phyloP scores from a whole-genome alignment of 75 land plant species.

The Gnetum montanum region DNA sequence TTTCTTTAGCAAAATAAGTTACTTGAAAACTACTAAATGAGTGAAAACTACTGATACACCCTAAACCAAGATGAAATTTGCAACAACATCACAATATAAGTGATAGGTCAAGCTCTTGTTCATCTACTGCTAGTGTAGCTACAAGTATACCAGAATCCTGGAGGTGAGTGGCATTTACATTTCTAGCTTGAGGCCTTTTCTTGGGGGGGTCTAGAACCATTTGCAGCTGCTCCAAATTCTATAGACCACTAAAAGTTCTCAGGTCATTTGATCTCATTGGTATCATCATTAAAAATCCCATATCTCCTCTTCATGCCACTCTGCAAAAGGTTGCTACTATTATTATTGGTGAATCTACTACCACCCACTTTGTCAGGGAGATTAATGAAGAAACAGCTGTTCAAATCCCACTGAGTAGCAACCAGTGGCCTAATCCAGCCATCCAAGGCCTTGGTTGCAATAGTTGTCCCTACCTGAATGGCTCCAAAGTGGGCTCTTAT shows the following conservation, averaged over 20 bases:
- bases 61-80: not conserved
- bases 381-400: not conserved
- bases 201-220: not conserved
- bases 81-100: conserved; percentile 1
- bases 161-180: not conserved
- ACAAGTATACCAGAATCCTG: too few species aligned
- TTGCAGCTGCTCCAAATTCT: not conserved
- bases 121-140: not conserved
- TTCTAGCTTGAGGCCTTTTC: not conserved
- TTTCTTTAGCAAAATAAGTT: conserved; percentile 1
- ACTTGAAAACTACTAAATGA: not conserved
- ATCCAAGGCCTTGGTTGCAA: not conserved
- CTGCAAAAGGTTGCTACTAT: too few species aligned
- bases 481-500: conserved; percentile 7
- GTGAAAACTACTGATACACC: not conserved
- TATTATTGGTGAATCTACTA: not conserved
- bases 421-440: conserved; percentile 1
- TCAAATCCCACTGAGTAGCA: conserved; percentile 2
- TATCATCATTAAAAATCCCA: not conserved
- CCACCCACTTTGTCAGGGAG: not conserved
- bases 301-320: not conserved
- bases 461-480: not conserved
- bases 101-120: conserved; percentile 9
- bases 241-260: not conserved
- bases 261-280: conserved; percentile 1